A percentile compares a stretch with the other conserved stretches of the same genome.
Conservation (phyloP, 805 yeast species). For the Metschnikowia koreensis region DNA sequence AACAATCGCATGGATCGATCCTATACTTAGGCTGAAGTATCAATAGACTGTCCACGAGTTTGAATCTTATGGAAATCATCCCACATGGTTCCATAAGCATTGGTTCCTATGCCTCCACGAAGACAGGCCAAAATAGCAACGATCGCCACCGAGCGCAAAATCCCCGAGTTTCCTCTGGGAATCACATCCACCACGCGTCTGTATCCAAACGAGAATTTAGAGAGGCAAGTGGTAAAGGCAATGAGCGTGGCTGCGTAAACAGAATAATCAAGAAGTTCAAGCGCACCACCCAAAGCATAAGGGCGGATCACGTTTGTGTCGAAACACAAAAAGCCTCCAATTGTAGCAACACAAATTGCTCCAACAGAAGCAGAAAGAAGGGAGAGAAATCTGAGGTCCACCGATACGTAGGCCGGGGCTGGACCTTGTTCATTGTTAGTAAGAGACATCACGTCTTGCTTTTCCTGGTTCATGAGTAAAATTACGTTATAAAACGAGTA, state of each 20-base stretch:
- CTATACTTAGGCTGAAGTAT: too few relatives aligned
- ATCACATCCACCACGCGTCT: neutral
- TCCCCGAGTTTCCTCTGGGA: neutral
- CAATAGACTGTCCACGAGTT: too few relatives aligned
- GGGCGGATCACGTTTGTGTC: neutral
- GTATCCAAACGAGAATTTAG: neutral
- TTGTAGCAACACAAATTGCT: neutral
- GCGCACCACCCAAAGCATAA: neutral
- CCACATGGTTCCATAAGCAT: neutral
- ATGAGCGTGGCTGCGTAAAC: neutral
- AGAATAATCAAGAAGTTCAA: neutral
- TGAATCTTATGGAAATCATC: too few relatives aligned
- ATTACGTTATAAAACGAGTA: too few relatives aligned
- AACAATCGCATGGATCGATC: too few relatives aligned
- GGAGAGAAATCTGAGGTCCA: neutral
- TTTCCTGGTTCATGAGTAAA: neutral
- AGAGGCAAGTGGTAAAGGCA: neutral
- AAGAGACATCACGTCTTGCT: neutral
- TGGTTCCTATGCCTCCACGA: neutral
- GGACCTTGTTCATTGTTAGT: neutral
- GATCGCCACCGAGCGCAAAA: neutral
- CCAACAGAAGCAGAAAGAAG: neutral
- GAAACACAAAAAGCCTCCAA: neutral
- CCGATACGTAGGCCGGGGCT: neutral
- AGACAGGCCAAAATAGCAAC: neutral